Percentiles rank a stretch among this genome's conserved stretches.
These are phyloP conservation scores for Maudiozyma serrabonitensis DNA, from an alignment of 805 yeast species.

Conservation along the genomic window DNA sequence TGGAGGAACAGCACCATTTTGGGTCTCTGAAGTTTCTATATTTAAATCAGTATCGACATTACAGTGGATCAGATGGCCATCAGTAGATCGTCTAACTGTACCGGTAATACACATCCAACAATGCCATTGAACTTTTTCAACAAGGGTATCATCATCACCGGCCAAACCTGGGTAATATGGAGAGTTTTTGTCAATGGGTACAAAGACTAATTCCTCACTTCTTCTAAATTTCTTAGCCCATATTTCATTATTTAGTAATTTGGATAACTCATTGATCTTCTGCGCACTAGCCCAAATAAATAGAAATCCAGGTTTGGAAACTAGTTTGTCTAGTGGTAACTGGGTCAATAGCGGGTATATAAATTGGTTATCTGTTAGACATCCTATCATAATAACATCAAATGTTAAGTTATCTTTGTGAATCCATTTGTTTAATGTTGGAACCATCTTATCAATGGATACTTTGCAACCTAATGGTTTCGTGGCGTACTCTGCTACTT, in stretches of 20 bases:
- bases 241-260: slow-evolving; percentile 40
- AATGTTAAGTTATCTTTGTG: slow-evolving; percentile 49
- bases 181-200: slow-evolving; percentile 58
- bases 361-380: slow-evolving; percentile 65
- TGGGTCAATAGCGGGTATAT: slow-evolving; percentile 50
- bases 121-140: slow-evolving; percentile 83
- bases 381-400: slow-evolving; percentile 89
- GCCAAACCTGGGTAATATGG: slow-evolving; percentile 55
- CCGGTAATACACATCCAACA: slow-evolving; percentile 98
- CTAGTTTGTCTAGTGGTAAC: slow-evolving; percentile 61
- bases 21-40: slow-evolving; percentile 42
- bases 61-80: slow-evolving; percentile 79
- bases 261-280: slow-evolving; percentile 54
- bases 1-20: slow-evolving; percentile 53
- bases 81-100: slow-evolving; percentile 78
- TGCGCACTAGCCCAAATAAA: slow-evolving; percentile 82
- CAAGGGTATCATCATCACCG: slow-evolving; percentile 38
- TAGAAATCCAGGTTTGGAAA: slow-evolving; percentile 78
- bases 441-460: slow-evolving; percentile 42
- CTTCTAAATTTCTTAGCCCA: slow-evolving; percentile 70
- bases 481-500: slow-evolving; percentile 42
- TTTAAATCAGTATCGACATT: slow-evolving; percentile 84
- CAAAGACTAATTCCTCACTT: slow-evolving; percentile 80
- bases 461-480: slow-evolving; percentile 60
- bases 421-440: slow-evolving; percentile 54